These are phyloP conservation scores for Tylopilus rubrobrunneus DNA, from an alignment of 768 basidiomycete genomes.

Conservation along the genomic window DNA sequence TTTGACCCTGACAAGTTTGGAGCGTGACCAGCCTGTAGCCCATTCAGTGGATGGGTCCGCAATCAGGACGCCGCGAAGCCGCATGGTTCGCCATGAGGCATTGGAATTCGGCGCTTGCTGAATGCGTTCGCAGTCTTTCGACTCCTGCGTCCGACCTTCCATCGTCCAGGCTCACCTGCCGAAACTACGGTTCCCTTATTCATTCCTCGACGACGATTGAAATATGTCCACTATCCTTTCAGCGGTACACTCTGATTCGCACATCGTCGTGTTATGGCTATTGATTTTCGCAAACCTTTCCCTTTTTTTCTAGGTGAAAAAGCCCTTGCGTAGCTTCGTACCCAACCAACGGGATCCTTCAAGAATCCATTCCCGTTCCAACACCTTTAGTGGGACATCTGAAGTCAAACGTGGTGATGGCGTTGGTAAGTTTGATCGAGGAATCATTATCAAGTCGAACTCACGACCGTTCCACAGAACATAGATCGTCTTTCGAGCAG, in stretches of 20 bases:
- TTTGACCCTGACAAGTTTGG: too few species aligned
- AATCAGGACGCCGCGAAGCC: slow-evolving; percentile 9
- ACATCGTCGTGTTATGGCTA: neutral
- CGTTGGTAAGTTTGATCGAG: slow-evolving; percentile 8
- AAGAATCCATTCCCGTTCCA: neutral
- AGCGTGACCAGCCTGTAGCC: neutral
- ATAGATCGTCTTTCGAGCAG: slow-evolving; percentile 6
- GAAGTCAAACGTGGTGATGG: neutral
- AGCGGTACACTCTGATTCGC: slow-evolving; percentile 9
- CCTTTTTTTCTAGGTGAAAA: slow-evolving; percentile 6
- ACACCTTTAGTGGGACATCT: neutral
- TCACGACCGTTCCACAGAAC: slow-evolving; percentile 8
- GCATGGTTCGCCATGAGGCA: slow-evolving; percentile 25
- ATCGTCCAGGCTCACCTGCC: slow-evolving; percentile 2
- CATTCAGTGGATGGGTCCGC: slow-evolving; percentile 3
- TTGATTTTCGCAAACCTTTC: slow-evolving; percentile 2
- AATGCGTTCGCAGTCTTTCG: slow-evolving; percentile 2
- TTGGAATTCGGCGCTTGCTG: neutral
- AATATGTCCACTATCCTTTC: neutral
- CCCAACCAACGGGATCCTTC: neutral
- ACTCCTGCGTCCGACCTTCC: slow-evolving; percentile 3
- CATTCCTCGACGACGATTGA: slow-evolving; percentile 6
- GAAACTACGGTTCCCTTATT: neutral
- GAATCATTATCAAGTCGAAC: neutral
- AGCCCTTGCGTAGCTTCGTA: neutral